These are phyloP conservation scores for Rossbeevera mucosa DNA, from an alignment of 768 basidiomycete genomes.

Conservation along the genomic window DNA sequence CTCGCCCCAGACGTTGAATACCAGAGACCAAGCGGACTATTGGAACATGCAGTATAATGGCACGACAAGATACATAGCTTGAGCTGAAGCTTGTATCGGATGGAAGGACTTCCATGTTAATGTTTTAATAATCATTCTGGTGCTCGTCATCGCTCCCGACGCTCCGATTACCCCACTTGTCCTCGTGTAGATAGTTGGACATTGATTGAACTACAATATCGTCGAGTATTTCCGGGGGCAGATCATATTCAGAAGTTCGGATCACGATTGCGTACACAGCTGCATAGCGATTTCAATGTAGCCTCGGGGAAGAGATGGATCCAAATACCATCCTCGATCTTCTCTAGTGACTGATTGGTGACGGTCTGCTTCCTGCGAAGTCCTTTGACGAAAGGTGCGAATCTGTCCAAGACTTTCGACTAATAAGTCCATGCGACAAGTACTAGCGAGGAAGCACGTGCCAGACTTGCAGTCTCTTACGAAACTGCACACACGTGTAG, in stretches of 20 bases:
- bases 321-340: conserved; percentile 82
- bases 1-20: conserved; percentile 15
- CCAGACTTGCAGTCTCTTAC: conserved; percentile 74
- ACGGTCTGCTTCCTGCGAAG: conserved; percentile 85
- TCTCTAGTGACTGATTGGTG: conserved; percentile 82
- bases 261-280: conserved; percentile 71
- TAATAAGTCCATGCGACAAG: not conserved
- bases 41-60: not conserved
- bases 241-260: conserved; percentile 68
- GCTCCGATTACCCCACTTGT: conserved; percentile 18
- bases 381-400: conserved; percentile 65
- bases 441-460: conserved; percentile 22
- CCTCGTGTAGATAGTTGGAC: conserved; percentile 28
- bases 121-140: conserved; percentile 21
- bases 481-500: conserved; percentile 61
- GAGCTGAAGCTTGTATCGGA: not conserved
- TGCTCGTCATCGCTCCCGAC: conserved; percentile 24
- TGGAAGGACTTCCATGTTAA: not conserved
- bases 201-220: conserved; percentile 57
- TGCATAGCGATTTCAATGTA: conserved; percentile 25
- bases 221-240: conserved; percentile 63
- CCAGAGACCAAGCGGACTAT: not conserved
- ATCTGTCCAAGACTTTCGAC: conserved; percentile 67
- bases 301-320: not conserved
- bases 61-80: not conserved